A percentile compares a stretch with the other conserved stretches of the same genome.
phyloP scores from a whole-genome alignment of 2,329 filamentous ascomycete genomes.

The Alternaria tenuissima region DNA sequence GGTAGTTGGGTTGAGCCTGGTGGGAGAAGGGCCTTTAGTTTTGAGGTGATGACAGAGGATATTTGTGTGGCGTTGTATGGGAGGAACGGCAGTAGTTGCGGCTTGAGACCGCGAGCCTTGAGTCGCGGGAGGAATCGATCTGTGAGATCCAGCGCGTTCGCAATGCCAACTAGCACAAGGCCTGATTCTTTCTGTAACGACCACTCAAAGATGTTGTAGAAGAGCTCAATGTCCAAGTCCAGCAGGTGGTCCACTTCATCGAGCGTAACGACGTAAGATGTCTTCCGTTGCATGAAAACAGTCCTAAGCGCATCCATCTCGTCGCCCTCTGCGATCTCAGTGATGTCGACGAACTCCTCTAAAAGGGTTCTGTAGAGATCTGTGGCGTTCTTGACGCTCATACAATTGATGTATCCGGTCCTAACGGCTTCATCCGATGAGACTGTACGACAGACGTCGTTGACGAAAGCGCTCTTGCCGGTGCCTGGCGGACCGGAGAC shows the following conservation, averaged over 20 bases:
- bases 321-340: constrained; percentile 69
- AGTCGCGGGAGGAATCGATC: constrained; percentile 93
- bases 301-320: constrained; percentile 73
- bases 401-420: constrained; percentile 90
- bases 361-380: constrained; percentile 85
- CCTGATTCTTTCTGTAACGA: constrained; percentile 82
- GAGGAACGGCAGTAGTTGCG: constrained; percentile 86
- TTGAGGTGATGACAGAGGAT: constrained; percentile 82
- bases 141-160: constrained; percentile 93
- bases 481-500: constrained; percentile 96
- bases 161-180: constrained; percentile 88
- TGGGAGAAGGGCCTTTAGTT: constrained; percentile 78
- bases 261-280: constrained; percentile 81
- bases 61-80: constrained; percentile 91
- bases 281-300: constrained; percentile 70
- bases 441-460: constrained; percentile 74
- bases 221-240: constrained; percentile 83
- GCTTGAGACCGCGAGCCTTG: constrained; percentile 91
- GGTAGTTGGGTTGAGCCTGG: constrained; percentile 71
- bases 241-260: constrained; percentile 97
- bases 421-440: constrained; percentile 63
- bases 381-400: constrained; percentile 88
- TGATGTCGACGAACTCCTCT: constrained; percentile 69
- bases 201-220: constrained; percentile 98
- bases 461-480: constrained; percentile 93